Conservation (phyloP, 1,284 basidiomycete species). For the Tetrapyrgos nigripes region DNA sequence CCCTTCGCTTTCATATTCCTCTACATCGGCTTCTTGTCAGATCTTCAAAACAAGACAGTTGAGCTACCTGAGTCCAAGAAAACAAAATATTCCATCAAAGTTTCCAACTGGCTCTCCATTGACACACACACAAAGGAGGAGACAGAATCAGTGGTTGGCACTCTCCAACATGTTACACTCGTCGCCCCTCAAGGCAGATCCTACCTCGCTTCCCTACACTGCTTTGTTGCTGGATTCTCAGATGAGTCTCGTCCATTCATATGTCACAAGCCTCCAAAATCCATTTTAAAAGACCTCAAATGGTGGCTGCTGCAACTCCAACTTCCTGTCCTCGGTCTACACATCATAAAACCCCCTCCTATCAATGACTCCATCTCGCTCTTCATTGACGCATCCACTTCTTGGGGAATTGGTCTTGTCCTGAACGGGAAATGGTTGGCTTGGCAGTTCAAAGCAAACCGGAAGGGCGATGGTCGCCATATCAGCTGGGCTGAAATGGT, state of each 20-base stretch:
- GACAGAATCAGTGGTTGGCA: conserved; percentile 8
- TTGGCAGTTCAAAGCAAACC: conserved; percentile 28
- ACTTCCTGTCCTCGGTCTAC: conserved; percentile 11
- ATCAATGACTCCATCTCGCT: conserved; percentile 21
- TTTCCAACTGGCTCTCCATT: background rate
- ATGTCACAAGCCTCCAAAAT: conserved; percentile 10
- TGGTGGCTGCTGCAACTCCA: conserved; percentile 15
- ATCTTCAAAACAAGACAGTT: too few species aligned
- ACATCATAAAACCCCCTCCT: conserved; percentile 8
- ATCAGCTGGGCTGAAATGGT: conserved; percentile 45
- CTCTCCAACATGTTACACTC: conserved; percentile 24
- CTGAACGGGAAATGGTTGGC: conserved; percentile 26
- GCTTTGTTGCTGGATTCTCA: conserved; percentile 12
- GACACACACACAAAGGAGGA: background rate
- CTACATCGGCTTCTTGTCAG: too few species aligned
- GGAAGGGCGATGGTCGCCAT: conserved; percentile 29
- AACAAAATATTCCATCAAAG: conserved; percentile 3
- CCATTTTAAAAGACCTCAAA: conserved; percentile 16
- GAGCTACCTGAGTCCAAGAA: conserved; percentile 33
- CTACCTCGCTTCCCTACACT: conserved; percentile 14
- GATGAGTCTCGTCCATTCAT: background rate
- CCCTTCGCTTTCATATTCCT: too few species aligned
- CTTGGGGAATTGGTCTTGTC: conserved; percentile 30
- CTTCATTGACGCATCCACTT: conserved; percentile 34
- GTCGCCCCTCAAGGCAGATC: background rate